These are phyloP conservation scores for Pascua sp. DNA, from an alignment of 1,284 basidiomycete genomes.

Conservation along the genomic window DNA sequence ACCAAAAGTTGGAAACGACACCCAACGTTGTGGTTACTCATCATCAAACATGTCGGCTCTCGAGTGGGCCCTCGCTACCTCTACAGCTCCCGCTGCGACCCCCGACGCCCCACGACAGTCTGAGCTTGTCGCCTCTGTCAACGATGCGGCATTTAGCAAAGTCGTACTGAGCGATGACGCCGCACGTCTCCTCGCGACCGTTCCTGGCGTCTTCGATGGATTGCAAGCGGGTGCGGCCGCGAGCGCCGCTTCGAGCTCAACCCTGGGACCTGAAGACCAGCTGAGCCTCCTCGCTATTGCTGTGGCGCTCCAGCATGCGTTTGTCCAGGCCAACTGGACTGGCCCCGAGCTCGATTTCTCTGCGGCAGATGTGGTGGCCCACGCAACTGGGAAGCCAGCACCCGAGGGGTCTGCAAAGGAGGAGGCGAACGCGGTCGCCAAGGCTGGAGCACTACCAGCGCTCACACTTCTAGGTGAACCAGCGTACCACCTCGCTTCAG, in stretches of 20 bases:
- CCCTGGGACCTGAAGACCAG: constrained; percentile 29
- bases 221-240: constrained; percentile 12
- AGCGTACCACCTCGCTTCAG: constrained; percentile 81
- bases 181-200: constrained; percentile 25
- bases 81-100: neutral
- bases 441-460: constrained; percentile 64
- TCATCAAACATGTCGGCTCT: constrained; percentile 18
- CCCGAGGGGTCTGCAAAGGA: constrained; percentile 40
- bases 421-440: constrained; percentile 53
- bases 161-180: constrained; percentile 37
- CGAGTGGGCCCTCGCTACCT: constrained; percentile 29
- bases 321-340: constrained; percentile 94
- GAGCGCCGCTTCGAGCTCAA: neutral
- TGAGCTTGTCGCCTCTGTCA: constrained; percentile 31
- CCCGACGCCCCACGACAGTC: constrained; percentile 7
- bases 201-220: constrained; percentile 25
- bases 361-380: constrained; percentile 52
- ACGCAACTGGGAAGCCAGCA: constrained; percentile 48
- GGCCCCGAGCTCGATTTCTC: constrained; percentile 76
- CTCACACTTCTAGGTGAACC: constrained; percentile 88
- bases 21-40: neutral
- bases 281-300: constrained; percentile 67
- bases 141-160: constrained; percentile 43
- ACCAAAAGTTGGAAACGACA: constrained; percentile 21
- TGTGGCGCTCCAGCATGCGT: constrained; percentile 79